Conservation (phyloP, 108 stramenopile genomes). For the Cyclotella sp. region DNA sequence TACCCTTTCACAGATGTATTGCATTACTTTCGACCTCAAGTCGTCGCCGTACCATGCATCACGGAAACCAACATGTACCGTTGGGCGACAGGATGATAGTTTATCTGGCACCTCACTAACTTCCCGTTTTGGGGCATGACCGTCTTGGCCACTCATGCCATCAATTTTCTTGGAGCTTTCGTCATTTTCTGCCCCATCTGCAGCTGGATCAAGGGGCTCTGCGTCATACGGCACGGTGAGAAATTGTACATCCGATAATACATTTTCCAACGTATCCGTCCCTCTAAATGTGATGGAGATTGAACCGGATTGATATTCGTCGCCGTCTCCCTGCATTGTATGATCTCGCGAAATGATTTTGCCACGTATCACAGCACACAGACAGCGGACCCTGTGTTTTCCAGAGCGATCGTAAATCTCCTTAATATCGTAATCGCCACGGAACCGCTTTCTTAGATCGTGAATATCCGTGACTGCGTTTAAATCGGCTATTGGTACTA, state of each 20-base stretch:
- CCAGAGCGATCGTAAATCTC: conserved; percentile 24
- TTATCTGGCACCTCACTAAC: no score
- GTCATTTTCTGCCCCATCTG: not conserved
- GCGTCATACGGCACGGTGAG: not conserved
- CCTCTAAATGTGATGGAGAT: conserved; percentile 18
- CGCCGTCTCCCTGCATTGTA: no score
- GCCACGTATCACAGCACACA: conserved; percentile 8
- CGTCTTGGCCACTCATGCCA: no score
- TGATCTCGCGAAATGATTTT: not conserved
- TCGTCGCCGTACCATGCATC: conserved; percentile 20
- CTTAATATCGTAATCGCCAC: conserved; percentile 4
- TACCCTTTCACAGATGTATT: not conserved
- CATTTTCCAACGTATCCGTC: conserved; percentile 20
- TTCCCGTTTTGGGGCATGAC: no score
- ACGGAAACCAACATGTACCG: conserved; percentile 8
- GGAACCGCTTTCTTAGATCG: conserved; percentile 3
- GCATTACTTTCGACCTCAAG: not conserved
- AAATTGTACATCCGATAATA: conserved; percentile 14
- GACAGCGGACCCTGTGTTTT: conserved; percentile 14
- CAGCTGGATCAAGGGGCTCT: not conserved
- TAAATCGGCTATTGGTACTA: not conserved
- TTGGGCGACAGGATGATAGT: no score
- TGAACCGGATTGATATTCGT: not conserved
- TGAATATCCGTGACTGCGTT: not conserved
- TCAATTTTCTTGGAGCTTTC: not conserved